Conservation (phyloP, 2,329 filamentous ascomycete genomes). For the Cladophialophora psammophila region DNA sequence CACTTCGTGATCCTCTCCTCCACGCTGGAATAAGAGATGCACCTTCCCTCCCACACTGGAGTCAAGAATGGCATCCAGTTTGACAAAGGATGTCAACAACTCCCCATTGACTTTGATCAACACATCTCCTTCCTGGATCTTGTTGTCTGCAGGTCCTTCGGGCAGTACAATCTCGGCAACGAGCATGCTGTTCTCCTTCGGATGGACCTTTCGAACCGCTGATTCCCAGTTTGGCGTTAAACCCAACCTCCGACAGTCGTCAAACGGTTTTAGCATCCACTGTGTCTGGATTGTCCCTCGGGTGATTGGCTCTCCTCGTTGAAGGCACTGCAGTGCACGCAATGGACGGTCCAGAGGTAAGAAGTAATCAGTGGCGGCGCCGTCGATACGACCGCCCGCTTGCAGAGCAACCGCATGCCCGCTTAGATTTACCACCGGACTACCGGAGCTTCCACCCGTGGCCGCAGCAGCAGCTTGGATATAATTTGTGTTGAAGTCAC, state of each 20-base stretch:
- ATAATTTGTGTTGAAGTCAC: conserved; percentile 96
- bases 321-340: conserved; percentile 85
- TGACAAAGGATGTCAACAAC: conserved; percentile 90
- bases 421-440: conserved; percentile 95
- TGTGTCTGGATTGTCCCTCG: conserved; percentile 98
- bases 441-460: conserved; percentile 96
- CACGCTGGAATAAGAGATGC: conserved; percentile 82
- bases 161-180: conserved; percentile 95
- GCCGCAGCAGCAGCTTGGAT: conserved; percentile 97
- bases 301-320: conserved; percentile 75
- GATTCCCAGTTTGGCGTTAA: conserved; percentile 86
- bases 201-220: conserved; percentile 80
- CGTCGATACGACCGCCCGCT: conserved; percentile 90
- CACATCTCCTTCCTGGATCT: conserved; percentile 93
- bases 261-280: conserved; percentile 95
- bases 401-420: conserved; percentile 91
- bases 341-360: conserved; percentile 89
- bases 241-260: conserved; percentile 90
- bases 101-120: conserved; percentile 92
- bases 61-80: conserved; percentile 89
- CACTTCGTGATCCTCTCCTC: conserved; percentile 84
- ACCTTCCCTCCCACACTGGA: conserved; percentile 82
- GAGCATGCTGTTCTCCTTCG: conserved; percentile 94
- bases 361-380: conserved; percentile 97
- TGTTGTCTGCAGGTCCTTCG: conserved; percentile 82